Conservation (phyloP, 2,329 filamentous ascomycete species). For the Biscogniauxia mediterranea region DNA sequence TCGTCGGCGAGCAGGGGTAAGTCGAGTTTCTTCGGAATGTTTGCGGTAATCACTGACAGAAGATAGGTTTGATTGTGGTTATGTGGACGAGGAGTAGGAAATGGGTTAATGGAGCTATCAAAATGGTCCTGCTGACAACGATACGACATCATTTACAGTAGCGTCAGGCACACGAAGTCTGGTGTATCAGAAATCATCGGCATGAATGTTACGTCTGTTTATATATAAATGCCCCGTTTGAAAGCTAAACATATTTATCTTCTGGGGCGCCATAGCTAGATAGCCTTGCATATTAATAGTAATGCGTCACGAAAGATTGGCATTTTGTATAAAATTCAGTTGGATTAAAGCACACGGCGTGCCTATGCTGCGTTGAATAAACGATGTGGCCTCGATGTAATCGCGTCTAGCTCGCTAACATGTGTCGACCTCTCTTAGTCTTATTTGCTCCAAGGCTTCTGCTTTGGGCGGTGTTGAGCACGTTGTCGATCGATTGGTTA, state of each 20-base stretch:
- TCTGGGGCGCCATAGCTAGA: not conserved
- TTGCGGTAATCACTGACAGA: conserved; percentile 7
- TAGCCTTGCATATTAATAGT: not conserved
- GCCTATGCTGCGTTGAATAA: not conserved
- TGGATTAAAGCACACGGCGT: not conserved
- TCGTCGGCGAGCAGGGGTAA: conserved; percentile 54
- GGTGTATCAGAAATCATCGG: not conserved
- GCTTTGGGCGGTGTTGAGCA: conserved; percentile 4
- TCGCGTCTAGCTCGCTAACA: not conserved
- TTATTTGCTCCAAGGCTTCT: not conserved
- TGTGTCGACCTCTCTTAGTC: not conserved
- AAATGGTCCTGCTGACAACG: not conserved
- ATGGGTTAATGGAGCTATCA: not conserved
- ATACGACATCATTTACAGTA: not conserved
- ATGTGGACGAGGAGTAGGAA: conserved; percentile 12
- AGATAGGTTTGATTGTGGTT: conserved; percentile 36
- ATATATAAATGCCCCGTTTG: not conserved
- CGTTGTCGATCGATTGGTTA: conserved; percentile 25
- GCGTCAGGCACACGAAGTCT: not conserved
- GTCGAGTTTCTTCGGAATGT: conserved; percentile 7
- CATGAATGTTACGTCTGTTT: not conserved
- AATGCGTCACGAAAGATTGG: not conserved
- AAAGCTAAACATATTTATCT: not conserved
- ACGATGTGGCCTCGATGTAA: not conserved
- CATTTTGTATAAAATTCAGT: not conserved